Evolutionary conservation across 305 asterid species (phyloP).

Genomic region (Ilex paraguariensis): DNA sequence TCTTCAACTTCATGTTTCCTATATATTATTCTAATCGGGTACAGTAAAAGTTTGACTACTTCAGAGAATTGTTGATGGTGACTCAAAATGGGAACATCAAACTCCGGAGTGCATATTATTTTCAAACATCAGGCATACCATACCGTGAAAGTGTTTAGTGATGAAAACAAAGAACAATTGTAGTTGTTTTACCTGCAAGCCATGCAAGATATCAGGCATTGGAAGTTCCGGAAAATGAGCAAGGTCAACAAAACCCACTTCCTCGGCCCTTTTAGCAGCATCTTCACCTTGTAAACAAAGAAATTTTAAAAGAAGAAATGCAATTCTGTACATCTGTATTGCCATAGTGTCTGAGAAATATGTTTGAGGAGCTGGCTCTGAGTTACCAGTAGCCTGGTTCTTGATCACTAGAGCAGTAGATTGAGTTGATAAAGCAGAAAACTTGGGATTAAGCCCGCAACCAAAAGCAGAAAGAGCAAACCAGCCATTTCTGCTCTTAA

Average conservation of each 20-base stretch:
- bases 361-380: constrained; percentile 32
- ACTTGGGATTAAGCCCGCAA: constrained; percentile 49
- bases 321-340: constrained; percentile 63
- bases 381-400: constrained; percentile 39
- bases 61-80: too few species aligned
- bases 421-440: constrained; percentile 37
- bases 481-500: constrained; percentile 87
- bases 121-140: too few species aligned
- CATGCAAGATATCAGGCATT: constrained; percentile 93
- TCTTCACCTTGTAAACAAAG: constrained; percentile 77
- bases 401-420: constrained; percentile 43
- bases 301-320: constrained; percentile 75
- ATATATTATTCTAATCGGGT: not conserved
- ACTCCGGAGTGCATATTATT: not conserved
- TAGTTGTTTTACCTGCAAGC: constrained; percentile 58
- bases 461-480: constrained; percentile 79
- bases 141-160: too few species aligned
- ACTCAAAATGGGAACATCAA: not conserved
- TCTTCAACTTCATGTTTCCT: too few species aligned
- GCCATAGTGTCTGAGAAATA: constrained; percentile 71
- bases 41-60: not conserved
- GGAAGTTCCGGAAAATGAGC: constrained; percentile 96
- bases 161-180: not conserved
- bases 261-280: constrained; percentile 81
- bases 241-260: constrained; percentile 79